Base-by-base conservation (phyloP, 2,329 filamentous ascomycete species). In the Dissoconium aciculare region DNA sequence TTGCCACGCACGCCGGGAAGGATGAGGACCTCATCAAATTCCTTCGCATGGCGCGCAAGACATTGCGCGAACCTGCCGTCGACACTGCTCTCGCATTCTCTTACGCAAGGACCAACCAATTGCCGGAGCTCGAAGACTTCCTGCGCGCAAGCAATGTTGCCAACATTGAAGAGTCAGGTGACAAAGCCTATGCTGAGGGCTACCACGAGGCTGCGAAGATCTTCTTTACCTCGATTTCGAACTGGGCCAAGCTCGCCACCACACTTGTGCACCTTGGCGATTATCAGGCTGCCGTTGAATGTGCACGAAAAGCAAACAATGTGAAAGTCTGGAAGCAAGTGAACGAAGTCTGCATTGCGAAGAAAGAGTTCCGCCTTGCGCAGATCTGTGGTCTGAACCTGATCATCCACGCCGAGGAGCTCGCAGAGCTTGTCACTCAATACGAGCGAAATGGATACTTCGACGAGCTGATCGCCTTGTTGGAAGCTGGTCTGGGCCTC, bases 251-350 rank as follows among this genome's bases (percentile, higher is more conserved):
- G 67, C 75, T 98, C 48, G 85, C 89, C 10, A 95, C 89, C 8
- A 98, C 89, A 8, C 71, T 95, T 37, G 89, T 98, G n/a, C 84
- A 95, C 56, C 74, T 98, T 5, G 79, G 77, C 42, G 89, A 98
- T 46, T 95, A 98, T 64, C 91, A 98, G 59, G 83, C 83, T 46
- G 89, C 89, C 27, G 89, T 98, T 25, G 89, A 98, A 56, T 94
- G 84, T 51, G 89, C 91, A 15, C 81, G 89, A 55, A 95, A 98
- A 64, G 89, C 89, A 48, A 98, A 95, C 67, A 95, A 83, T 59
- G 85, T 94, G 60, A 94, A 92, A 66, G 89, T 98, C 31, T 98
- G 89, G 89, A 92, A 89, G 62, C 82, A 98, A 60, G 89, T 98
- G 45, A 91, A 95, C 60, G 79, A 83, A 52, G 89, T 87, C 13